A percentile compares a stretch with the other conserved stretches of the same genome.
Conservation (phyloP, 1,284 basidiomycete genomes). For the Phellopilus nigrolimitatus region DNA sequence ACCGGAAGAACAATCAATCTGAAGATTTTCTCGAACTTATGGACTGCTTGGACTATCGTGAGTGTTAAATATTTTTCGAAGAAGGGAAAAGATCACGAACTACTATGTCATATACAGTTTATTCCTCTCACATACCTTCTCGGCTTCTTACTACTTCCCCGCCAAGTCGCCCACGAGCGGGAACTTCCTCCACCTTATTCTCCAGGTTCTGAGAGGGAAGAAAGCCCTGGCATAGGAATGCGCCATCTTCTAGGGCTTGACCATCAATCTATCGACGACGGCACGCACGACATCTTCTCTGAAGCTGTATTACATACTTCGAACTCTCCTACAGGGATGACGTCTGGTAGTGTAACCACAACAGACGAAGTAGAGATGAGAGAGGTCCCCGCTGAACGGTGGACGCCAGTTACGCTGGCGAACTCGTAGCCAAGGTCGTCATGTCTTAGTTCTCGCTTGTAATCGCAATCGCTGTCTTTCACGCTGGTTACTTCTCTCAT, state of each 20-base stretch:
- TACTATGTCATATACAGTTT: constrained; percentile 29
- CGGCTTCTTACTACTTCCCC: constrained; percentile 42
- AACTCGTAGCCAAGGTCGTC: not conserved
- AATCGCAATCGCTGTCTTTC: too few relatives aligned
- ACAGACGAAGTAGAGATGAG: constrained; percentile 15
- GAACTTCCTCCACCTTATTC: constrained; percentile 18
- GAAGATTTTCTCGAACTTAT: constrained; percentile 34
- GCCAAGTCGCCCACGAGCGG: constrained; percentile 45
- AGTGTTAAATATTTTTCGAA: constrained; percentile 22
- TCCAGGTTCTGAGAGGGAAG: not conserved
- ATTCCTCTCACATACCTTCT: constrained; percentile 40
- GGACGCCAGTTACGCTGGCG: constrained; percentile 14
- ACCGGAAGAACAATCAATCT: constrained; percentile 34
- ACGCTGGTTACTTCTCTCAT: not conserved
- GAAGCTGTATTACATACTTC: not conserved
- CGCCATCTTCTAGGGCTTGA: constrained; percentile 18
- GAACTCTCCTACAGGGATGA: not conserved
- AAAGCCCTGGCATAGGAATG: constrained; percentile 1
- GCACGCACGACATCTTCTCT: constrained; percentile 20
- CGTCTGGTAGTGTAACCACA: not conserved
- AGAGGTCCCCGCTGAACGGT: constrained; percentile 14
- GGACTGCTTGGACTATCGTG: constrained; percentile 42
- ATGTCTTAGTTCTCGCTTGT: not conserved
- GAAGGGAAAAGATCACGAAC: not conserved
- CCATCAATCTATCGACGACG: constrained; percentile 14